A percentile compares a stretch with the other conserved stretches of the same genome.
Conservation (phyloP, 805 yeast species). For the Candida quercuum region DNA sequence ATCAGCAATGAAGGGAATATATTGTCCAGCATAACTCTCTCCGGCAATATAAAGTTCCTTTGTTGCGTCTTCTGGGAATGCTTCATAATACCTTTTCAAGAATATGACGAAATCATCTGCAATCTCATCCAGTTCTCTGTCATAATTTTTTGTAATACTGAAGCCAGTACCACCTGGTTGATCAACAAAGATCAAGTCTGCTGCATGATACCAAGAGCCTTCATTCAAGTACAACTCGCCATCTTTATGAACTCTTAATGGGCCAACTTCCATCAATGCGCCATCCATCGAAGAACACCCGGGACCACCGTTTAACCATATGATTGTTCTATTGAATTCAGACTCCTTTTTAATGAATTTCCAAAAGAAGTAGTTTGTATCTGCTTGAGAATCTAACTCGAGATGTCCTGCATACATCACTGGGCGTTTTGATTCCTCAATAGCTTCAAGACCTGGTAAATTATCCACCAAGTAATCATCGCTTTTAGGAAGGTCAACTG, state of each 20-base stretch:
- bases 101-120: slow-evolving; percentile 60
- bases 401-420: slow-evolving; percentile 41
- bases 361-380: slow-evolving; percentile 25
- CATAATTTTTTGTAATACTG: slow-evolving; percentile 55
- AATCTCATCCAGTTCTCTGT: slow-evolving; percentile 50
- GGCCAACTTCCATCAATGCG: slow-evolving; percentile 88
- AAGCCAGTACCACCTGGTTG: slow-evolving; percentile 96
- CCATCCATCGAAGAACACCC: slow-evolving; percentile 99
- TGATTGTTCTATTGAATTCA: slow-evolving; percentile 39
- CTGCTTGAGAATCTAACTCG: slow-evolving; percentile 11
- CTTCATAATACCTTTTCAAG: slow-evolving; percentile 54
- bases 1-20: slow-evolving; percentile 81
- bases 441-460: slow-evolving; percentile 17
- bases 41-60: slow-evolving; percentile 81
- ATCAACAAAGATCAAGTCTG: slow-evolving; percentile 80
- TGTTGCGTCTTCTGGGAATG: slow-evolving; percentile 65
- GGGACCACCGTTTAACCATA: slow-evolving; percentile 98
- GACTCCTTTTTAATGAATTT: slow-evolving; percentile 17
- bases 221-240: slow-evolving; percentile 46
- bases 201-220: slow-evolving; percentile 81
- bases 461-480: slow-evolving; percentile 11
- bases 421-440: slow-evolving; percentile 25
- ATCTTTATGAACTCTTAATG: slow-evolving; percentile 54
- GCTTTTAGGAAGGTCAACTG: slow-evolving; percentile 15
- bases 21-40: slow-evolving; percentile 96